Evolutionary conservation across 2,329 filamentous ascomycete species (phyloP).

Genomic region (Diaporthe aspalathi): DNA sequence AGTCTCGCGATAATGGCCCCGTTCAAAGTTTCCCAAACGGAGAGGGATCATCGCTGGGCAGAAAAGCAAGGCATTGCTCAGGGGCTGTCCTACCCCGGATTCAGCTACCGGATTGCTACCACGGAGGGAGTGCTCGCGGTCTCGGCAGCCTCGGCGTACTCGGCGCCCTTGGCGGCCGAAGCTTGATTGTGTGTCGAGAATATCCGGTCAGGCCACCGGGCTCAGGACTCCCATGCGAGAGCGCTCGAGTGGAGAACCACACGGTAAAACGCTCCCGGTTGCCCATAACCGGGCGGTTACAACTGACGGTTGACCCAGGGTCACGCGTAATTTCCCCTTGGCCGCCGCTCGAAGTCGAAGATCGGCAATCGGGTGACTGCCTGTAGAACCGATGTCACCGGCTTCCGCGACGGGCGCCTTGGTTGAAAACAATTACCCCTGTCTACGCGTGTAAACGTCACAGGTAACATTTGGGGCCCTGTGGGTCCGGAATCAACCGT

Average conservation of each 20-base stretch:
- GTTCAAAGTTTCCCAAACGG: slow-evolving; percentile 4
- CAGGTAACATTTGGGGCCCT: background rate
- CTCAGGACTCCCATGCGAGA: background rate
- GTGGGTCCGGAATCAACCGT: background rate
- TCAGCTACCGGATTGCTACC: slow-evolving; percentile 25
- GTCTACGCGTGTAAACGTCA: background rate
- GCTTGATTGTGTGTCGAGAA: slow-evolving; percentile 25
- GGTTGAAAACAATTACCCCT: background rate
- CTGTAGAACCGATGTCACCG: slow-evolving; percentile 1
- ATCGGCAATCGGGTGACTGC: slow-evolving; percentile 25
- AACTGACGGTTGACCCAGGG: background rate
- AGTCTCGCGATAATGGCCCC: background rate
- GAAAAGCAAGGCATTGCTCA: slow-evolving; percentile 4
- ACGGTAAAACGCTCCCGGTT: slow-evolving; percentile 10
- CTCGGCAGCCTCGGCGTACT: slow-evolving; percentile 30
- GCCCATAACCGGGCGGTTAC: slow-evolving; percentile 1
- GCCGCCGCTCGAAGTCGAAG: background rate
- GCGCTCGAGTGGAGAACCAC: slow-evolving; percentile 3
- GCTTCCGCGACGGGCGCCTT: background rate
- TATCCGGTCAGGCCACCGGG: slow-evolving; percentile 15
- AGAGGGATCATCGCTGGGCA: slow-evolving; percentile 7
- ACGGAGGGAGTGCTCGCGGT: slow-evolving; percentile 31
- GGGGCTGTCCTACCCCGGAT: slow-evolving; percentile 22
- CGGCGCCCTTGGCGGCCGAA: slow-evolving; percentile 29
- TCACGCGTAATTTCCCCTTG: background rate